Conservation (phyloP, 192 early-diverging fungal genomes). For the Backusella sp. region DNA sequence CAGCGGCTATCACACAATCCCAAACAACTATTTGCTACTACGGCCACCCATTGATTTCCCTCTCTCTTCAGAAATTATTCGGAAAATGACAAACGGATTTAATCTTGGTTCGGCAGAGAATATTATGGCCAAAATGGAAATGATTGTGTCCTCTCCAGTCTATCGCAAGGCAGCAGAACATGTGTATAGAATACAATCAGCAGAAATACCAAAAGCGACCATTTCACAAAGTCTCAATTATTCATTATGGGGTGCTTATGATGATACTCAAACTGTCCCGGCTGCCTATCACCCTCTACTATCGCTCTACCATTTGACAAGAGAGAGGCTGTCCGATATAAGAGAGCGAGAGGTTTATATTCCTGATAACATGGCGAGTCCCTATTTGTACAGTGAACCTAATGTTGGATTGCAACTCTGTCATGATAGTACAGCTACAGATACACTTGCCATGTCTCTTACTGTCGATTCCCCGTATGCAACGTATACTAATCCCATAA, state of each 20-base stretch:
- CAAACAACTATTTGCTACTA: slow-evolving; percentile 60
- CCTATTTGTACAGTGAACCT: not conserved
- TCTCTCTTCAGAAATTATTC: slow-evolving; percentile 56
- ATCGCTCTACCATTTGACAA: slow-evolving; percentile 82
- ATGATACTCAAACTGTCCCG: slow-evolving; percentile 33
- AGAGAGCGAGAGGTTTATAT: not conserved
- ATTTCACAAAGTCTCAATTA: not conserved
- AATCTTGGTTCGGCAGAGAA: slow-evolving; percentile 65
- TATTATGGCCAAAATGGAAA: slow-evolving; percentile 54
- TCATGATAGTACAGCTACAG: not conserved
- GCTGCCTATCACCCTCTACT: slow-evolving; percentile 61
- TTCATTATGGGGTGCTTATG: slow-evolving; percentile 9
- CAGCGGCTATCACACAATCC: slow-evolving; percentile 55
- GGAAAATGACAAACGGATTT: slow-evolving; percentile 68
- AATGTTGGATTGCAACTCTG: not conserved
- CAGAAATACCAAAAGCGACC: not conserved
- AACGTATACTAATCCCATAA: not conserved
- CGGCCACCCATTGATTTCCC: slow-evolving; percentile 54
- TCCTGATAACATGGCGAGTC: not conserved
- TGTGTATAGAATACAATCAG: slow-evolving; percentile 10
- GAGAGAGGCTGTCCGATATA: slow-evolving; percentile 44
- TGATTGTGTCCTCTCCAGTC: slow-evolving; percentile 47
- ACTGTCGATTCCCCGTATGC: not conserved
- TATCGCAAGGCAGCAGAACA: slow-evolving; percentile 35
- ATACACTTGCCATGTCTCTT: not conserved